A percentile compares a stretch with the other conserved stretches of the same genome.
Evolutionary conservation across 2,329 filamentous ascomycete species (phyloP).

Genomic region (Colletotrichum eleusines): DNA sequence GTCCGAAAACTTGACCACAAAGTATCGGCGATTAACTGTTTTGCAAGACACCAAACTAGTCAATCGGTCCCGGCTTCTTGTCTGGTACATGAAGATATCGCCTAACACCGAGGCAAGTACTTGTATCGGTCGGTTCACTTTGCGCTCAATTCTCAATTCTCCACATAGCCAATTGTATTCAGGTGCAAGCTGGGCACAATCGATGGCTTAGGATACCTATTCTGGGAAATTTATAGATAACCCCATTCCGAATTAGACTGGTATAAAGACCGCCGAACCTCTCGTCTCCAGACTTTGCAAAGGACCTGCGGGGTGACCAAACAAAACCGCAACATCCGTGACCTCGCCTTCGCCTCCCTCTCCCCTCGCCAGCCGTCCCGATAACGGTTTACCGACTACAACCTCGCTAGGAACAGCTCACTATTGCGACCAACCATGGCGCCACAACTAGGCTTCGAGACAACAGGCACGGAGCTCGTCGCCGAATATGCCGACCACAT

Average conservation of each 20-base stretch:
- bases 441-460: slow-evolving; percentile 14
- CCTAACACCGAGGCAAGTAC: slow-evolving; percentile 12
- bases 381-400: no score
- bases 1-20: not conserved
- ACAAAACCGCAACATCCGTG: not conserved
- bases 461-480: slow-evolving; percentile 47
- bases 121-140: no score
- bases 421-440: slow-evolving; percentile 18
- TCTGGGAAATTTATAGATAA: no score
- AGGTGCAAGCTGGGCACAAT: not conserved
- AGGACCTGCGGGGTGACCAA: not conserved
- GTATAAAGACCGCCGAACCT: not conserved
- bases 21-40: not conserved
- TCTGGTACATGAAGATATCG: not conserved
- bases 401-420: not conserved
- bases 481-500: slow-evolving; percentile 49
- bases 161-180: not conserved
- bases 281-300: not conserved
- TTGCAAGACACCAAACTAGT: not conserved
- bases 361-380: no score
- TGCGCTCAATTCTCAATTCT: no score
- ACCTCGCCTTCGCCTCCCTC: not conserved
- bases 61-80: not conserved
- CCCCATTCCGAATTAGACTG: no score
- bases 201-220: not conserved